These are phyloP conservation scores for Saccharomyces hybrid DNA, from an alignment of 1,139 yeast genomes.

Conservation along the genomic window DNA sequence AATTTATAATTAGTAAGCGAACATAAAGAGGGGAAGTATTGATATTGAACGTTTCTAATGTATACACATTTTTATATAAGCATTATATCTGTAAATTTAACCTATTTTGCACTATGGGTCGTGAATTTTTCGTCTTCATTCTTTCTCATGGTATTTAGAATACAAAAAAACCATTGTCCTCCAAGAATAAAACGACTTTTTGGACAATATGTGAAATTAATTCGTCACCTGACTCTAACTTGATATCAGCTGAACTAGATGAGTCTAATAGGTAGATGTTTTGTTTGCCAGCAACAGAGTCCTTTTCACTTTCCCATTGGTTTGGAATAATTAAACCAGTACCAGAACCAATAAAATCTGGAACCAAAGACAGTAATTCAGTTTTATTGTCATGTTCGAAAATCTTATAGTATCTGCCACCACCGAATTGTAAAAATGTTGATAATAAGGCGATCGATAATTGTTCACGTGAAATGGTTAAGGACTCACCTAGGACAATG, in stretches of 20 bases:
- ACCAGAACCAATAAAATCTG: conserved; percentile 83
- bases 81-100: background rate
- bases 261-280: conserved; percentile 45
- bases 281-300: conserved; percentile 37
- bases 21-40: no score
- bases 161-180: conserved; percentile 69
- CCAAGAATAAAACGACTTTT: conserved; percentile 61
- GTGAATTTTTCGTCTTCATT: background rate
- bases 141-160: conserved; percentile 25
- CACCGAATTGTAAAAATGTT: conserved; percentile 80
- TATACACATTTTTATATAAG: background rate
- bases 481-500: conserved; percentile 38
- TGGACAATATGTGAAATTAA: conserved; percentile 58
- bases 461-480: conserved; percentile 39
- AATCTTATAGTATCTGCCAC: conserved; percentile 77
- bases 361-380: conserved; percentile 38
- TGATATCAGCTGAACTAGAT: conserved; percentile 43
- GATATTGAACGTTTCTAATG: background rate
- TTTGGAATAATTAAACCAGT: conserved; percentile 72
- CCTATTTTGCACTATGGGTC: background rate
- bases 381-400: conserved; percentile 32
- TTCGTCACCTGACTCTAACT: conserved; percentile 44
- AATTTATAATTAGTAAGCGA: background rate
- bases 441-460: conserved; percentile 81
- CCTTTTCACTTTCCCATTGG: conserved; percentile 33